Conservation (phyloP, 441 rosid genomes). For the Corymbia calophylla region DNA sequence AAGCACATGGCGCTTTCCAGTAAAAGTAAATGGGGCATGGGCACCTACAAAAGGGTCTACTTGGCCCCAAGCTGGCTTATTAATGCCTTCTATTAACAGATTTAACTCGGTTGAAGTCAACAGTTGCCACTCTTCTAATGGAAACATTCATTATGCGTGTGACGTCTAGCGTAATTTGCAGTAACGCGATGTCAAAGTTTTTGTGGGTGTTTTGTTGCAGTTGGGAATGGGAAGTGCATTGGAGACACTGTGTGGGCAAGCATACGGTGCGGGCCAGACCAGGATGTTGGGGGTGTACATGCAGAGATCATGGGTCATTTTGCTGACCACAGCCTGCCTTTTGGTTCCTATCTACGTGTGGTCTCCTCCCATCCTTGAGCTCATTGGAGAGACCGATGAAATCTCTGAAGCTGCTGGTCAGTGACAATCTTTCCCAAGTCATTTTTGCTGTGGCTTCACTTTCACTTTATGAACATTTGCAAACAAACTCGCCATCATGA, state of each 20-base stretch:
- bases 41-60: neutral
- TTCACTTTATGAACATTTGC: neutral
- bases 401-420: slow-evolving; percentile 83
- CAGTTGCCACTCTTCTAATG: neutral
- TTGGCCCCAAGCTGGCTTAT: neutral
- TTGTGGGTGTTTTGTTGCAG: neutral
- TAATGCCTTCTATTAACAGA: neutral
- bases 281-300: slow-evolving; percentile 81
- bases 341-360: slow-evolving; percentile 67
- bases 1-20: neutral
- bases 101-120: neutral
- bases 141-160: neutral
- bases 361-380: slow-evolving; percentile 73
- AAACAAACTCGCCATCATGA: neutral
- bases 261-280: slow-evolving; percentile 67
- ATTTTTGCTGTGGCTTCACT: neutral
- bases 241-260: slow-evolving; percentile 32
- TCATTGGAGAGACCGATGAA: slow-evolving; percentile 57
- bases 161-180: neutral
- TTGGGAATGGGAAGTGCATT: slow-evolving; percentile 17
- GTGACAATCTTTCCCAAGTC: neutral
- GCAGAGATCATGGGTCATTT: slow-evolving; percentile 94
- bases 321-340: slow-evolving; percentile 52
- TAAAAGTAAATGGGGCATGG: neutral
- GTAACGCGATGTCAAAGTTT: neutral